Evolutionary conservation across 129 eudicot species (phyloP).

Genomic region (Apium graveolens): DNA sequence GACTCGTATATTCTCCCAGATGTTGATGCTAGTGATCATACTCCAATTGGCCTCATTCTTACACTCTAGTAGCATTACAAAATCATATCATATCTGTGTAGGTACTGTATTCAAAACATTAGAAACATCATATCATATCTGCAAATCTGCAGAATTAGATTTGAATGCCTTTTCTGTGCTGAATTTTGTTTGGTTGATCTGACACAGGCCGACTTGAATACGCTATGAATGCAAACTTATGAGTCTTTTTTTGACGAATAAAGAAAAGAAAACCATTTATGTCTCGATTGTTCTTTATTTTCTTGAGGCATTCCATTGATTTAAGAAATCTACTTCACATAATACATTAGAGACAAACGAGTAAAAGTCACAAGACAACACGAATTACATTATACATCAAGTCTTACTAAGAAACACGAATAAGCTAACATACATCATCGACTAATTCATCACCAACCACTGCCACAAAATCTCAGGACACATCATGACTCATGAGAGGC

Average conservation of each 20-base stretch:
- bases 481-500: neutral
- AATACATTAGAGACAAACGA: too few species aligned
- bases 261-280: too few species aligned
- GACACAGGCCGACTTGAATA: conserved; percentile 18
- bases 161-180: too few species aligned
- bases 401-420: neutral
- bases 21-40: conserved; percentile 76
- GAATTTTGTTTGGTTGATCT: neutral
- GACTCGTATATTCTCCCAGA: conserved; percentile 28
- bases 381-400: too few species aligned
- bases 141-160: neutral
- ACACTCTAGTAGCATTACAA: conserved; percentile 12
- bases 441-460: neutral
- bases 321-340: too few species aligned
- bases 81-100: neutral
- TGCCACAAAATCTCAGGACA: neutral
- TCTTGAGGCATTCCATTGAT: too few species aligned
- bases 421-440: neutral
- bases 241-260: too few species aligned
- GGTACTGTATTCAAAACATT: neutral
- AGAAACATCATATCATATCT: neutral
- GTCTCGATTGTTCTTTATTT: too few species aligned
- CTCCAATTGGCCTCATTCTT: conserved; percentile 82
- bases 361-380: too few species aligned
- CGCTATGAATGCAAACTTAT: too few species aligned